Base-by-base conservation (phyloP, 371 early-diverging fungal species). In the Rhizopus arrhizus region DNA sequence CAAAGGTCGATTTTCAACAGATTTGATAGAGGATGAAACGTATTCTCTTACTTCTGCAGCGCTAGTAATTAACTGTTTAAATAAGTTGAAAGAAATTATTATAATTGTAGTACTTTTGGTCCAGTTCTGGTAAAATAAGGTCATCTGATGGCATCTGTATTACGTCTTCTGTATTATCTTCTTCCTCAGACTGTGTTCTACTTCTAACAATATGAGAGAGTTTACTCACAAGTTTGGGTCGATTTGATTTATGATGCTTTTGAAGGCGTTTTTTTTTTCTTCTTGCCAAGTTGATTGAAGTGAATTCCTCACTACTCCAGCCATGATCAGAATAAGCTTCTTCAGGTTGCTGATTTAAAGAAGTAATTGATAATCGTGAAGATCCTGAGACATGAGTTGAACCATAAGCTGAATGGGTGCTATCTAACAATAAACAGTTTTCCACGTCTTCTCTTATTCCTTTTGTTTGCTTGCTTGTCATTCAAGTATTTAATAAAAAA, bases 111-210 rank as follows among this genome's bases (percentile, higher is more conserved):
- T 73, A 77, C 80, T 62, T 71, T 61, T 75, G 80, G 59, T 80
- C 77, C 29, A 80, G 58, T 43, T 73, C 74, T 8, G 77, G 77
- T 56, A 80, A 66, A 35, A 80, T 75, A 16, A 80, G 59, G 41
- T 77, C 65, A 10, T 65, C 53, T 8, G 59, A 22, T 13, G 68
- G 60, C 46, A 68, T 68, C 35, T 68, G 60, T 7, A 68, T 63
- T 10, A 63, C 31, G 57, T 68, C 59, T 12, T 64, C 61, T 15
- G 32, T 4, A 15, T 69, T 65, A 32, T 52, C 55, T 49, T 65
- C 70, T 16, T 62, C 65, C 15, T 68, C 68, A 35, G 68, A 66
- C 42, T 62, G 66, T 28, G 50, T 47, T 9, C 60, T 57, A 29
- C 70, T 70, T 40, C 63, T 43, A 6, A 65, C 65, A n/a, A 68